These are phyloP conservation scores for Saprolegnia diclina DNA, from an alignment of 352 stramenopile genomes.

Conservation along the genomic window DNA sequence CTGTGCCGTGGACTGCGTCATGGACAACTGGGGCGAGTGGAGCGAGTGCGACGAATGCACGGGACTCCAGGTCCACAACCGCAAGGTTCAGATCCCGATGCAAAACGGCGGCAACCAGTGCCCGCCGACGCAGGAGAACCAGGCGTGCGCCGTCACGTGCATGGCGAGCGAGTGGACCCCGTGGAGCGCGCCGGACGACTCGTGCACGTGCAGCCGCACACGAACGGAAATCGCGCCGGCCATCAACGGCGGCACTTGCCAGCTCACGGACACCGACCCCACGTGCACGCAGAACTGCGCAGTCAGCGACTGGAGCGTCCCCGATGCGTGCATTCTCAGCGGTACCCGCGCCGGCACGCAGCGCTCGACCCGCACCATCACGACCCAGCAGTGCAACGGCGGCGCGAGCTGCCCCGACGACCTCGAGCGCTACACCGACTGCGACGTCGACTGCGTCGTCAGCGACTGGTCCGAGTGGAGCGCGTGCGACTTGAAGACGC, in stretches of 20 bases:
- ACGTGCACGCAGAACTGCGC: slow-evolving; percentile 6
- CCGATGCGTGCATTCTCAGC: neutral
- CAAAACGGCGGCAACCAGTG: slow-evolving; percentile 22
- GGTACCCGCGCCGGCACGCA: neutral
- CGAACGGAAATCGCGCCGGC: slow-evolving; percentile 9
- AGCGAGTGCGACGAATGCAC: slow-evolving; percentile 16
- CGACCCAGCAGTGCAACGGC: slow-evolving; percentile 32
- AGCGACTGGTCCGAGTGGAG: slow-evolving; percentile 44
- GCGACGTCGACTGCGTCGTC: slow-evolving; percentile 45
- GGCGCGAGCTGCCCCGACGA: slow-evolving; percentile 32
- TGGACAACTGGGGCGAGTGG: slow-evolving; percentile 3
- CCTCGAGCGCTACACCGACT: slow-evolving; percentile 31
- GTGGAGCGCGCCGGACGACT: slow-evolving; percentile 10
- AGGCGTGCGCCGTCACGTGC: slow-evolving; percentile 8
- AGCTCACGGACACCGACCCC: neutral
- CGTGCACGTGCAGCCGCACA: neutral
- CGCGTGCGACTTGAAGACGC: slow-evolving; percentile 41
- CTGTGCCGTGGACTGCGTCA: slow-evolving; percentile 12
- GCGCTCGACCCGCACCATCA: neutral
- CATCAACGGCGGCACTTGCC: neutral
- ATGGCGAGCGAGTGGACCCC: slow-evolving; percentile 8
- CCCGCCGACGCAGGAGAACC: slow-evolving; percentile 3
- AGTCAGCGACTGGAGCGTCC: slow-evolving; percentile 20
- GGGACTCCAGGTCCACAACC: slow-evolving; percentile 14
- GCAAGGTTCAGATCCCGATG: neutral